Evolutionary conservation across 306 rosid genomes (phyloP).

Genomic region (Fragaria ananassa): DNA sequence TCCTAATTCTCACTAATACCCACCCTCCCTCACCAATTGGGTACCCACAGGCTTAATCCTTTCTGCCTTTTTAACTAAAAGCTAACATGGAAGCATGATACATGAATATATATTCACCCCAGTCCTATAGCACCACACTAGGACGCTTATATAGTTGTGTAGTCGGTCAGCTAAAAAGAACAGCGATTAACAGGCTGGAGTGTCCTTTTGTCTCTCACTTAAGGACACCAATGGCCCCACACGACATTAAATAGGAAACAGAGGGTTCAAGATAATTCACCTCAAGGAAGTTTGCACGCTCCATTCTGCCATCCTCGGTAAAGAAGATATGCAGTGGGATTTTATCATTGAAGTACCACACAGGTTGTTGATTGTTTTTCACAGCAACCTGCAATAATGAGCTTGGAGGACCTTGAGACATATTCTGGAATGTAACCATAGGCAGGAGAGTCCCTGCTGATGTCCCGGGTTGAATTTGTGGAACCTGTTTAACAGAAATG

Average conservation of each 20-base stretch:
- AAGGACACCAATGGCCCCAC: neutral
- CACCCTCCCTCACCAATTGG: neutral
- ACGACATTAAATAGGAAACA: neutral
- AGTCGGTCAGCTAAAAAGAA: neutral
- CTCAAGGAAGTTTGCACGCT: constrained; percentile 87
- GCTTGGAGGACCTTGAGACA: constrained; percentile 98
- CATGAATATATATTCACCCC: neutral
- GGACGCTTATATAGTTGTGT: no score
- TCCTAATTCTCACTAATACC: neutral
- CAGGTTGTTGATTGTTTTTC: constrained; percentile 90
- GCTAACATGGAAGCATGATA: neutral
- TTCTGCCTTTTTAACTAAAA: neutral
- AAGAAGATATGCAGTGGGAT: constrained; percentile 65
- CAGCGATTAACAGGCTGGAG: neutral
- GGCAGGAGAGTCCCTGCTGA: constrained; percentile 70
- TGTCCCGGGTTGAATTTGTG: constrained; percentile 76
- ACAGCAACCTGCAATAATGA: constrained; percentile 87
- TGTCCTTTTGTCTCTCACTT: neutral
- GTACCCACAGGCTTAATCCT: neutral
- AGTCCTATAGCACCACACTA: neutral
- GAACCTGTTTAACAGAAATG: constrained; percentile 54
- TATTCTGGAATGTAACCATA: constrained; percentile 84
- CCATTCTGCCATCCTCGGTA: constrained; percentile 96
- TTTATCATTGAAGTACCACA: constrained; percentile 90
- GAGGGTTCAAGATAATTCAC: constrained; percentile 34